Evolutionary conservation across 352 stramenopile species (phyloP), one percentile per base, ranked within the genome.

Genomic region (Pythium phragmiticola): DNA sequence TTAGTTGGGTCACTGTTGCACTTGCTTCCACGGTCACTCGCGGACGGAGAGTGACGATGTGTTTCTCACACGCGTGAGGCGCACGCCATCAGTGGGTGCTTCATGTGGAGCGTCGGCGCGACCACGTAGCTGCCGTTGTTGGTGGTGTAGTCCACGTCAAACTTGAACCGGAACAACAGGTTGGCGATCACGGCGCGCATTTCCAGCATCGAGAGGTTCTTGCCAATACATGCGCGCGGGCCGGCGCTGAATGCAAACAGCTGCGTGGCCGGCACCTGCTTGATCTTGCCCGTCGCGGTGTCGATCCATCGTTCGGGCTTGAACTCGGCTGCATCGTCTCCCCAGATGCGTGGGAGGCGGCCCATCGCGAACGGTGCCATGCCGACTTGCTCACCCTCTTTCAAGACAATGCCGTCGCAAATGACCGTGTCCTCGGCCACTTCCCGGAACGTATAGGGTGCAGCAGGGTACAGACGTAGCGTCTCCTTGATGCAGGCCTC

Each of bases 401-500:
- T 36, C 0, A 85, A 39, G 2, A 54, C 48, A 26, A 79, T 60
- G 19, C 63, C 50, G 12, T 49, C 68, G 23, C 75, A 77, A 11
- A 90, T 60, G 37, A 73, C 75, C 19, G 80, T 87, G 57, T 92
- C 84, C 4, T 68, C 46, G 19, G 76, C 77, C 17, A 70, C 77
- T 54, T 85, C 65, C 50, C 86, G 86, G 16, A 74, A 70, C 19
- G 87, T 84, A 12, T 75, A 65, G 2, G 86, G 84, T 9, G 86
- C 70, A 11, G 79, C 49, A 37, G 86, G 86, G 54, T 82, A 77
- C 30, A 95, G 55, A 0, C 86, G 77, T 45, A 93, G 55, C 13
- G 73, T 84, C 57, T 94, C 85, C 14, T 74, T 78, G n/a, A 92
- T 52, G 2, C 79, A 72, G 0, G 80, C 85, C n/a, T 85, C 72